These are phyloP conservation scores for Eudorina sp. DNA, from an alignment of 139 green algal species.

Conservation along the genomic window DNA sequence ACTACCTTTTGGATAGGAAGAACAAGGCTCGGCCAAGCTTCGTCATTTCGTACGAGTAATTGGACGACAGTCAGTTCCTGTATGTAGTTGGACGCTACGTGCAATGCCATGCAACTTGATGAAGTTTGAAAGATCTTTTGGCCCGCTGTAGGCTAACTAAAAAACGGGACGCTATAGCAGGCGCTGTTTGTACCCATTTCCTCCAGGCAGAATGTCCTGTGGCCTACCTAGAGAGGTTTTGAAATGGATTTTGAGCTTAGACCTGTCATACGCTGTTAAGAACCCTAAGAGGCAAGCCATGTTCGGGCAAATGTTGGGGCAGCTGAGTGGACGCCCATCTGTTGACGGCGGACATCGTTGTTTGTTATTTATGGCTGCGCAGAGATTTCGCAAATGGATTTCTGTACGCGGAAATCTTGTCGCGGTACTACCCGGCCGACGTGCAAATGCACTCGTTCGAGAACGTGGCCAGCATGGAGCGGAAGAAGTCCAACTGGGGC, in stretches of 20 bases:
- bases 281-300: conserved; percentile 63
- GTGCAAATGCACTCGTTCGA: conserved; percentile 82
- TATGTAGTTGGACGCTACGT: no score
- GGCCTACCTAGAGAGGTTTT: conserved; percentile 60
- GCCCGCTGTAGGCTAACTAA: no score
- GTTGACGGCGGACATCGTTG: not conserved
- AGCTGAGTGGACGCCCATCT: not conserved
- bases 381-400: conserved; percentile 81
- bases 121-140: no score
- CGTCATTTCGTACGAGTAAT: no score
- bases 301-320: no score
- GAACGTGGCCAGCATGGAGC: conserved; percentile 75
- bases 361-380: not conserved
- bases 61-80: no score
- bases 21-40: no score
- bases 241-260: conserved; percentile 74
- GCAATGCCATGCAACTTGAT: no score
- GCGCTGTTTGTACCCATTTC: not conserved
- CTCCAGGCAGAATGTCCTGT: conserved; percentile 8
- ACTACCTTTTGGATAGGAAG: no score
- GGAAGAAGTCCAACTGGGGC: conserved; percentile 80
- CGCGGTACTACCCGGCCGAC: conserved; percentile 76
- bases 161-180: conserved; percentile 19
- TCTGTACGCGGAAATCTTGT: conserved; percentile 79
- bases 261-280: conserved; percentile 72